Evolutionary conservation across 768 basidiomycete species (phyloP).

Genomic region (Pulveroboletus sp.): DNA sequence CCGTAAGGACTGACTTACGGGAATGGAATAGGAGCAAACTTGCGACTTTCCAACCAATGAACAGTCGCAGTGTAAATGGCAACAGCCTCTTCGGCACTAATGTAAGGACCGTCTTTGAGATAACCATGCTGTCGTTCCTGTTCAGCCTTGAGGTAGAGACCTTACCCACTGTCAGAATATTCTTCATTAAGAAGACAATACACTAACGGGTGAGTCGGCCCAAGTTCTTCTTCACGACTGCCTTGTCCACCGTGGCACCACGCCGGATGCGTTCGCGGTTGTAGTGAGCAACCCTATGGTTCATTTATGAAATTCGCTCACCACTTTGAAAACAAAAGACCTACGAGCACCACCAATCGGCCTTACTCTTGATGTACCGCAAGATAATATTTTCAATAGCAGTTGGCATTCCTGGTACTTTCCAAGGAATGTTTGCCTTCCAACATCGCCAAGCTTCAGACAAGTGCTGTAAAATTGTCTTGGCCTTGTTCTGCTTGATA

Average conservation of each 20-base stretch:
- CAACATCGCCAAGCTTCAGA: slow-evolving; percentile 99
- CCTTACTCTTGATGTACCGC: slow-evolving; percentile 98
- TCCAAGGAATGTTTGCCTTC: slow-evolving; percentile 99
- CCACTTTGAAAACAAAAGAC: slow-evolving; percentile 22
- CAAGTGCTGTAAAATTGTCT: slow-evolving; percentile 96
- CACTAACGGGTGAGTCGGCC: slow-evolving; percentile 86
- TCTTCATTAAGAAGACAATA: neutral
- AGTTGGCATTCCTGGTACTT: slow-evolving; percentile 99
- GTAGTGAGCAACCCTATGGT: slow-evolving; percentile 84
- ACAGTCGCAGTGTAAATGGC: slow-evolving; percentile 98
- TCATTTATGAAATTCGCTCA: neutral
- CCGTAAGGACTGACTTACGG: slow-evolving; percentile 48
- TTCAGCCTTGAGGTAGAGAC: slow-evolving; percentile 95
- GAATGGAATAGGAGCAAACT: slow-evolving; percentile 99
- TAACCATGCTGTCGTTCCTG: slow-evolving; percentile 98
- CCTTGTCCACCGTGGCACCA: slow-evolving; percentile 96
- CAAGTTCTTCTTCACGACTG: slow-evolving; percentile 98
- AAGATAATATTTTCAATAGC: slow-evolving; percentile 99
- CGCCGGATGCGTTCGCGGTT: slow-evolving; percentile 96
- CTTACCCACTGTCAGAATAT: slow-evolving; percentile 29
- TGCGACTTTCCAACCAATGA: slow-evolving; percentile 97
- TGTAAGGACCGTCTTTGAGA: slow-evolving; percentile 98
- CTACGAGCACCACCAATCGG: slow-evolving; percentile 97
- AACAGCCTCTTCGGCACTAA: slow-evolving; percentile 97
- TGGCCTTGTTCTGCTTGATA: slow-evolving; percentile 99